Evolutionary conservation across 768 basidiomycete species (phyloP).

Genomic region (Dentipellis sp.): DNA sequence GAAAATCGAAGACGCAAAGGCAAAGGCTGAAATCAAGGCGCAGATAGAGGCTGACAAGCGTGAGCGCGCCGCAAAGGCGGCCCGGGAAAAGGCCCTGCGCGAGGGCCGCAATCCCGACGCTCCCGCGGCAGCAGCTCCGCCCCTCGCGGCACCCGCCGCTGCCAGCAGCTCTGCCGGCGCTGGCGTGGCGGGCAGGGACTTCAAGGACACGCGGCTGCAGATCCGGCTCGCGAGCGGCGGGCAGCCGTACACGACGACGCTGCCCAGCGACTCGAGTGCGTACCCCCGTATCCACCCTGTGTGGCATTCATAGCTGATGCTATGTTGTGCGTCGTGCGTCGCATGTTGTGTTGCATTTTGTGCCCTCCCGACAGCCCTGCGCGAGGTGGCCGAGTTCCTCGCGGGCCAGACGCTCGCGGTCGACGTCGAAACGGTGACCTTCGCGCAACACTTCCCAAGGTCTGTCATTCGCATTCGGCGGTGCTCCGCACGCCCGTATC

Average conservation of each 20-base stretch:
- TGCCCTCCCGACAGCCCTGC: constrained; percentile 43
- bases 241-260: constrained; percentile 69
- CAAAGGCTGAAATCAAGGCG: constrained; percentile 78
- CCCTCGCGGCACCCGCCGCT: constrained; percentile 26
- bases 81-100: constrained; percentile 84
- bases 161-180: constrained; percentile 27
- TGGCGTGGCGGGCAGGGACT: constrained; percentile 55
- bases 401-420: constrained; percentile 64
- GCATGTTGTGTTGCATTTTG: constrained; percentile 1
- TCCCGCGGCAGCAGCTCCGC: constrained; percentile 20
- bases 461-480: constrained; percentile 20
- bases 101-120: constrained; percentile 51
- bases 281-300: constrained; percentile 7
- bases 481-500: neutral
- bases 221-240: constrained; percentile 80
- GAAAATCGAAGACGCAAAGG: constrained; percentile 83
- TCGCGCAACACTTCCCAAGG: constrained; percentile 85
- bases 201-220: constrained; percentile 82
- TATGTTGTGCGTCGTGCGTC: neutral
- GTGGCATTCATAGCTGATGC: too few species aligned
- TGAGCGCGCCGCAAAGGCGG: constrained; percentile 78
- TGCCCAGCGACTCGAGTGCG: constrained; percentile 74
- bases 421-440: constrained; percentile 68
- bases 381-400: constrained; percentile 81
- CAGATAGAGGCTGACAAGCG: constrained; percentile 95